Evolutionary conservation across 345 rosid genomes (phyloP).

Genomic region (Barbarea vulgaris): DNA sequence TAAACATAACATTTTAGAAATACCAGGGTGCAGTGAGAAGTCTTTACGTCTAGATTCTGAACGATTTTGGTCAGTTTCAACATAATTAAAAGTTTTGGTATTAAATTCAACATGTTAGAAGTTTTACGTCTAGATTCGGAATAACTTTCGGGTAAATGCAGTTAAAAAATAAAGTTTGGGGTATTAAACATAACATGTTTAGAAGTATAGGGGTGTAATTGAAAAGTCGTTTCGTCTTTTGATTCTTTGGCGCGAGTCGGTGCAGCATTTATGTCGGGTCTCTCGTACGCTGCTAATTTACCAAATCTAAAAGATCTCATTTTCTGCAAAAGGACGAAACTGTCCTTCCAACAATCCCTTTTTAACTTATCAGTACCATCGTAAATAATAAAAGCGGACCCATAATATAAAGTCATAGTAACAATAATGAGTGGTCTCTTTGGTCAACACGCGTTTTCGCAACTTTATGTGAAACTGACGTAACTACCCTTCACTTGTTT

Average conservation of each 20-base stretch:
- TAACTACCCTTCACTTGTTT: background rate
- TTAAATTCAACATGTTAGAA: background rate
- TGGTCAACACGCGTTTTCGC: slow-evolving; percentile 42
- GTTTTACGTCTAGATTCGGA: background rate
- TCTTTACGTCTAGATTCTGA: background rate
- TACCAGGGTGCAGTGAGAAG: background rate
- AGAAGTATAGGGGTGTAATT: background rate
- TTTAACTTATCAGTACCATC: slow-evolving; percentile 7
- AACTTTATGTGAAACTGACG: background rate
- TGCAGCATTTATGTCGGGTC: slow-evolving; percentile 39
- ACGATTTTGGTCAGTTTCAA: background rate
- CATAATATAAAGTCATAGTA: slow-evolving; percentile 2
- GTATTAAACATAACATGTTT: background rate
- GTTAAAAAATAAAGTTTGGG: background rate
- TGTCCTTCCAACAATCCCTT: slow-evolving; percentile 31
- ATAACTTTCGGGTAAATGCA: background rate
- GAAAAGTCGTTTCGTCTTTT: slow-evolving; percentile 9
- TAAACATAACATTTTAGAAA: background rate
- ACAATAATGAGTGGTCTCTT: slow-evolving; percentile 4
- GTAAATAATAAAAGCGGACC: background rate
- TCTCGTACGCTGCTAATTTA: slow-evolving; percentile 21
- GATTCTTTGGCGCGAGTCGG: slow-evolving; percentile 37
- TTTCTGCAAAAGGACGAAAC: slow-evolving; percentile 24
- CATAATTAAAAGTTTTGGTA: background rate
- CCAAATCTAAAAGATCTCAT: slow-evolving; percentile 28